phyloP scores from a whole-genome alignment of 1,139 yeast species.

The Lodderomyces beijingensis region DNA sequence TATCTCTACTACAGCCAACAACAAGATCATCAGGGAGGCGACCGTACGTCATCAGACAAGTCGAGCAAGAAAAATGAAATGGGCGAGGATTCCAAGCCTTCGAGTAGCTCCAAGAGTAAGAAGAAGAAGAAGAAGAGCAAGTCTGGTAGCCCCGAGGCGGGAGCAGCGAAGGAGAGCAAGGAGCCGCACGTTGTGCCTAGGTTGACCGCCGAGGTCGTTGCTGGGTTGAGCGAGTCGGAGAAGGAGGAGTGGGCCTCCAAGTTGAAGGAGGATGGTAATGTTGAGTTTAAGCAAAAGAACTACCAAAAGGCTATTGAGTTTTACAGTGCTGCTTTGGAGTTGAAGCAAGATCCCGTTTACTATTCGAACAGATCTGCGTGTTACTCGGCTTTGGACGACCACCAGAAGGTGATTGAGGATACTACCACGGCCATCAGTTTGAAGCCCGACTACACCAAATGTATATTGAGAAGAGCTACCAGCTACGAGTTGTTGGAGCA shows the following conservation, averaged over 20 bases:
- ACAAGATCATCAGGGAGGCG: constrained; percentile 9
- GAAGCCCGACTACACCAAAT: constrained; percentile 88
- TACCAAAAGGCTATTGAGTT: constrained; percentile 69
- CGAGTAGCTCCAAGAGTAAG: constrained; percentile 6
- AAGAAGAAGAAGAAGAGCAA: constrained; percentile 10
- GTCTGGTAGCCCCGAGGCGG: constrained; percentile 7
- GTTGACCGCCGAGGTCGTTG: constrained; percentile 44
- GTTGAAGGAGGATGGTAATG: constrained; percentile 88
- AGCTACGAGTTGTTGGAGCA: constrained; percentile 80
- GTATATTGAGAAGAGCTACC: constrained; percentile 71
- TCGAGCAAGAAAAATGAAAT: constrained; percentile 3
- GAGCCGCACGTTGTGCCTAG: constrained; percentile 50
- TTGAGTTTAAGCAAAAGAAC: constrained; percentile 65
- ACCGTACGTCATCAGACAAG: neutral
- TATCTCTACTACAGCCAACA: constrained; percentile 46
- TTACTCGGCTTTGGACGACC: constrained; percentile 74
- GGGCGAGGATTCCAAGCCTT: constrained; percentile 5
- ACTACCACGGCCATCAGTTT: constrained; percentile 80
- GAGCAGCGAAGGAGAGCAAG: neutral
- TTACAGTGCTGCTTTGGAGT: constrained; percentile 72
- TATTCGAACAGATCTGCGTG: constrained; percentile 96
- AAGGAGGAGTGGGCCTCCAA: constrained; percentile 69
- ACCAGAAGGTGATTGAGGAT: constrained; percentile 80
- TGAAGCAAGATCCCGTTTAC: constrained; percentile 79
- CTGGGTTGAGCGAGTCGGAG: constrained; percentile 45